phyloP scores from a whole-genome alignment of 2,329 filamentous ascomycete genomes.

The Colletotrichum endophyticum region DNA sequence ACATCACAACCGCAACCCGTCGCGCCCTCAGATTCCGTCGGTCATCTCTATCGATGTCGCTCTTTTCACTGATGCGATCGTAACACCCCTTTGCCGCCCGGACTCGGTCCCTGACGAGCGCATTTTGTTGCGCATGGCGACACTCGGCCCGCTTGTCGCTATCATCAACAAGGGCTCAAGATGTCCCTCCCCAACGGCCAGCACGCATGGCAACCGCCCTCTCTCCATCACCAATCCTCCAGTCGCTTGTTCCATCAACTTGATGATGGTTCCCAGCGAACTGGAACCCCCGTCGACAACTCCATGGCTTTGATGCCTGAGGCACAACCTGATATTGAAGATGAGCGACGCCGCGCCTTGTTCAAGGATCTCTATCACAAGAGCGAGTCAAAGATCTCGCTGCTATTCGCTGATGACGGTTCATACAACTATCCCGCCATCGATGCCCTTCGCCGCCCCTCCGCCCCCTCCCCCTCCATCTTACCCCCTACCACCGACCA shows the following conservation, averaged over 20 bases:
- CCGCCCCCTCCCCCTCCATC: constrained; percentile 40
- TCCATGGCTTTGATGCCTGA: constrained; percentile 61
- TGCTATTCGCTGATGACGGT: constrained; percentile 71
- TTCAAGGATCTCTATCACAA: constrained; percentile 81
- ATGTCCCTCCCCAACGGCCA: constrained; percentile 74
- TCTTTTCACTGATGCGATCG: constrained; percentile 54
- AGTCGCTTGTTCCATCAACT: constrained; percentile 59
- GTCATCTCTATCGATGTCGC: constrained; percentile 59
- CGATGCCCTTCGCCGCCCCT: constrained; percentile 55
- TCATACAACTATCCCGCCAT: constrained; percentile 57
- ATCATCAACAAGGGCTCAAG: constrained; percentile 55
- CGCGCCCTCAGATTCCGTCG: constrained; percentile 40
- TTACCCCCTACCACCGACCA: constrained; percentile 64
- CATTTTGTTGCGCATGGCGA: constrained; percentile 61
- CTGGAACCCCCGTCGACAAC: constrained; percentile 56
- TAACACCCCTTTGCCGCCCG: constrained; percentile 50
- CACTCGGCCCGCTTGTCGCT: constrained; percentile 50
- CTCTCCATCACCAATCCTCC: constrained; percentile 51
- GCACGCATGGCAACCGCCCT: constrained; percentile 67
- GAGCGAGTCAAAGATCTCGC: constrained; percentile 77
- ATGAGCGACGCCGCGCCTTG: constrained; percentile 73
- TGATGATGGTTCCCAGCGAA: constrained; percentile 63
- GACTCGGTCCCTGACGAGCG: constrained; percentile 56
- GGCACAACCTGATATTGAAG: constrained; percentile 65
- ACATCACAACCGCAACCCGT: constrained; percentile 46